These are phyloP conservation scores for Tylopilus subfusipes DNA, from an alignment of 768 basidiomycete species.

Conservation along the genomic window DNA sequence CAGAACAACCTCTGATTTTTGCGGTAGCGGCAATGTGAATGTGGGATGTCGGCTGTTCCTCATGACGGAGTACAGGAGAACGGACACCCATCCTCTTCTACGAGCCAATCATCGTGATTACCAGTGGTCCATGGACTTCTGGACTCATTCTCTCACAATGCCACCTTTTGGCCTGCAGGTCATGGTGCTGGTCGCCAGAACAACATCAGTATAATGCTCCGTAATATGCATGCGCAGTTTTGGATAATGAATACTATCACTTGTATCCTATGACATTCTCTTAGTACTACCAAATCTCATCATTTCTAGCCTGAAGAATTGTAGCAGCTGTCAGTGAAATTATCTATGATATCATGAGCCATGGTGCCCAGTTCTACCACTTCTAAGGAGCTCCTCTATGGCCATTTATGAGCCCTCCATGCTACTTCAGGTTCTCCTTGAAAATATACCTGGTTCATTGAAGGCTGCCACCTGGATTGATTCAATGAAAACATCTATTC, in stretches of 20 bases:
- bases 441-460: conserved; percentile 7
- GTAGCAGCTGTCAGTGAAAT: too few species aligned
- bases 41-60: neutral
- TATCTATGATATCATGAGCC: neutral
- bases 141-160: too few species aligned
- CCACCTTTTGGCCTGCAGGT: neutral
- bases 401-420: too few species aligned
- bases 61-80: neutral
- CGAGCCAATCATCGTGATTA: neutral
- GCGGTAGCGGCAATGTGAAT: conserved; percentile 10
- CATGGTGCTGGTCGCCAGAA: conserved; percentile 2
- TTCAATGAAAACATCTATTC: neutral
- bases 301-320: too few species aligned
- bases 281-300: too few species aligned
- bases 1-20: neutral
- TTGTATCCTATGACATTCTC: neutral
- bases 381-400: conserved; percentile 9
- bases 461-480: neutral
- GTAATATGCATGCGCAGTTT: neutral
- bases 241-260: neutral
- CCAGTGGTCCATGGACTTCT: neutral
- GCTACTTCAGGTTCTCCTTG: conserved; percentile 12
- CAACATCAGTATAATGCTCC: neutral
- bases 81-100: neutral
- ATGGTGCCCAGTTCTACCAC: neutral